Evolutionary conservation across 2,329 filamentous ascomycete genomes (phyloP), one percentile per base, ranked within the genome.

Genomic region (Fusarium compactum): DNA sequence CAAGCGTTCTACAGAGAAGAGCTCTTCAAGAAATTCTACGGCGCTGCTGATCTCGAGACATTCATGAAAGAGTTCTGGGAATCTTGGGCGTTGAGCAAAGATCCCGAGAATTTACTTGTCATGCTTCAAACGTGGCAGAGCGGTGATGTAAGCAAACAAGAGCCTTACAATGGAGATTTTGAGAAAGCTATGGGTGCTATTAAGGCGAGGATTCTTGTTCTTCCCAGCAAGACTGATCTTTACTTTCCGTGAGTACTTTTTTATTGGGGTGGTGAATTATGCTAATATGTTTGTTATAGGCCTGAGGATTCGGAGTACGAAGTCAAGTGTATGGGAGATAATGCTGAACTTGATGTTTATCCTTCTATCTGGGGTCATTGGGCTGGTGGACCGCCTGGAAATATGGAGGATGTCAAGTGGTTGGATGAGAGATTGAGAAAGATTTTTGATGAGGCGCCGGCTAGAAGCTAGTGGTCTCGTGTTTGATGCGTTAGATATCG

Each of bases 51-150:
- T 58, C 82, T 95, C 4, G 91, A 94, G 66, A 89, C 92, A 56
- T 95, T 94, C 67, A 87, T 95, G 84, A 81, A 88, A 9, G 87
- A 85, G 15, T 94, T 93, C 74, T 95, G 93, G 91, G 92, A 95
- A 77, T 81, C 81, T 0, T 94, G 91, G 91, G 91, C 90, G 6
- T 81, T 90, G 20, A 87, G 86, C 0, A 94, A 93, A 81, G 90
- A 94, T 70, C 91, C 92, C 0, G 91, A 93, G 71, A 93, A 94
- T 66, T 82, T 94, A 76, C 82, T 94, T 1, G 85, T 86, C 2
- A 94, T 94, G 92, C 81, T 94, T 6, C 86, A 91, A 34, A 94
- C 92, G 1, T 96, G 93, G 93, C 92, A 95, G 78, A 85, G 87
- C 8, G 92, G 86, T 2, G 91, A 95, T 73, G 86, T 89, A 52